Base-by-base conservation (phyloP, 1,284 basidiomycete genomes). In the Ceraceosorus guamensis region DNA sequence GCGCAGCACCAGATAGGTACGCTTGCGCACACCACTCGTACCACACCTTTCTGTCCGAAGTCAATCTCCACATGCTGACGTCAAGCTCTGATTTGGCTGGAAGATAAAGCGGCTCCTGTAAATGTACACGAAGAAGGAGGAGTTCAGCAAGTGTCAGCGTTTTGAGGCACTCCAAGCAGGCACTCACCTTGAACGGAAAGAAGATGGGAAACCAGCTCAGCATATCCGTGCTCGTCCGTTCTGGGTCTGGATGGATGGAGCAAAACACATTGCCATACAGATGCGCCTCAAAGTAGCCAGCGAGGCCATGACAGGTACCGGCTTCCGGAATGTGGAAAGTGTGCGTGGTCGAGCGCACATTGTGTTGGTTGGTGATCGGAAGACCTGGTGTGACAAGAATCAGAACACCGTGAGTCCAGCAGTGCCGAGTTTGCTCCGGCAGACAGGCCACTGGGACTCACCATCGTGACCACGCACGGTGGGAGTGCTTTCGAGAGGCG, bases 201-300 rank as follows among this genome's bases (percentile, higher is more conserved):
- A 91, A 96, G 35, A 97, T 80, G 0, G 95, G 95, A 80, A 99
- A 99, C 95, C 95, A 99, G 70, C 89, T 93, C 60, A 97, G 81
- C 93, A 98, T 97, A 67, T 97, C 87, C 66, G 88, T 57, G 88
- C 14, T 83, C 78, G 55, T 88, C 84, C 77, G 87, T 87, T 49
- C 86, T 3, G 61, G 84, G 56, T 91, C 85, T 0, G 95, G 95
- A 75, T 96, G 91, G 50, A 95, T 99, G 67, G 90, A 95, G 39
- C 98, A 80, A 0, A 88, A 88, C 18, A 98, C 82, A 65, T 87
- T 85, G 43, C 84, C 85, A 75, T 96, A 99, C 4, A 98, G 79
- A 33, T 90, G 85, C 0, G 93, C 90, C 78, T 98, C 93, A 71
- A 99, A 99, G 78, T 97, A 98, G 3, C 95, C 95, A 2, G 90